phyloP scores from a whole-genome alignment of 768 basidiomycete species.

The Termitomyces sp. region DNA sequence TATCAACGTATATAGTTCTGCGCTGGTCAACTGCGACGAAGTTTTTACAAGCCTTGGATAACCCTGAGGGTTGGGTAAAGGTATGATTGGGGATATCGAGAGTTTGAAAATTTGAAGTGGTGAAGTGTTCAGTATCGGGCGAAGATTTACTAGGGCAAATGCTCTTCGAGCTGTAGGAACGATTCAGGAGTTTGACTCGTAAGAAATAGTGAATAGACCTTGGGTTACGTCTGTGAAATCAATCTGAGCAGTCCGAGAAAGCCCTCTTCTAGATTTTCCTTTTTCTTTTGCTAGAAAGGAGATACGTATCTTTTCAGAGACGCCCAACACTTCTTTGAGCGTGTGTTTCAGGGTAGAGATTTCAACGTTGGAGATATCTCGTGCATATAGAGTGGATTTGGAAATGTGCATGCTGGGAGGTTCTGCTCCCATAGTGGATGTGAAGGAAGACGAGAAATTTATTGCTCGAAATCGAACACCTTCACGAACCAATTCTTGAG shows the following conservation, averaged over 20 bases:
- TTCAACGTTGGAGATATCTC: neutral
- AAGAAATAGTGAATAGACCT: neutral
- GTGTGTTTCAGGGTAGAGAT: neutral
- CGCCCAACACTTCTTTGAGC: neutral
- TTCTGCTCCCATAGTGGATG: too few relatives aligned
- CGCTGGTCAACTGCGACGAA: neutral
- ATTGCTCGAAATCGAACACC: neutral
- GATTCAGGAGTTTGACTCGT: too few relatives aligned
- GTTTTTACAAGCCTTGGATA: neutral
- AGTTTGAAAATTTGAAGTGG: neutral
- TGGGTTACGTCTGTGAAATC: neutral
- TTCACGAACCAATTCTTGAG: neutral
- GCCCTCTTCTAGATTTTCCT: neutral
- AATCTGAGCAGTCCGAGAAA: neutral
- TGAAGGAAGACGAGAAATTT: neutral
- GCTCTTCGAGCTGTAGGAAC: neutral
- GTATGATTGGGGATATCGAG: neutral
- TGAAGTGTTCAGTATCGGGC: neutral
- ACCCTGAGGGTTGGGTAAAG: neutral
- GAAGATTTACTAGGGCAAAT: neutral
- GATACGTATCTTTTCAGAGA: neutral
- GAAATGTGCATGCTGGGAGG: neutral
- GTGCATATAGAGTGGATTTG: neutral
- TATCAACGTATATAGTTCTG: constrained; percentile 1
- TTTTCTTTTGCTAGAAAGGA: neutral